Base-by-base conservation (phyloP, 78 protist species). In the Chrysochromulina parva region DNA sequence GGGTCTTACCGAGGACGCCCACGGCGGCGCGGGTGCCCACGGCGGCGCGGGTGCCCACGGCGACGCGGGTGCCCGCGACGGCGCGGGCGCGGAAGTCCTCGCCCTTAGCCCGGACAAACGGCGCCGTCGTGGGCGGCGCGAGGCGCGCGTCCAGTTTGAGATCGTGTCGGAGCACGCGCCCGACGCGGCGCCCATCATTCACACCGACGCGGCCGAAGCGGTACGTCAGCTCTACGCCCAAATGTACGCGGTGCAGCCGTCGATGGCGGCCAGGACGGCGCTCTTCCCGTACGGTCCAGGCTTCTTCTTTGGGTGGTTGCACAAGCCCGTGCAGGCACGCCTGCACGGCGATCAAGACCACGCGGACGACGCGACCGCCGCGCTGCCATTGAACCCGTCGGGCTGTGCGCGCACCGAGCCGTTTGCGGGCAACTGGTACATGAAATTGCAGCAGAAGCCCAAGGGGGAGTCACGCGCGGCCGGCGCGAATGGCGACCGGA, bases 341-440 rank as follows among this genome's bases (percentile, higher is more conserved):
- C 55, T 74, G 57, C 82, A 74, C 55, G 82, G 82, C 13, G 62
- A 58, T 58, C 7, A 7, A 58, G 62, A 58, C 62, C 24, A 58
- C 6, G 24, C 57, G 57, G 26, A 26, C 82, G 55, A 26, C 82
- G 20, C n/a, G 57, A 48, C 38, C 3, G 78, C 3, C 50, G 50
- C 26, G 78, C 38, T 14, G 53, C 82, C 50, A 13, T 53, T 3
- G 38, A 74, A 74, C 82, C 53, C 57, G 24, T 17, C 57, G 19
- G 82, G 82, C 55, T 74, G 82, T 55, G 82, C 82, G 55, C 82
- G 82, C 50, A 2, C 57, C 22, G 82, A 74, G 82, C 82, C 82
- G 38, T 1, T 74, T 38, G 38, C 38, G 38, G 38, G 38, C 38
- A 38, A 38, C 38, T 38, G 38, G 38, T 38, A 38, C 38, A 38